phyloP scores from a whole-genome alignment of 495 filamentous ascomycete species.

The Aspergillus cristatus region DNA sequence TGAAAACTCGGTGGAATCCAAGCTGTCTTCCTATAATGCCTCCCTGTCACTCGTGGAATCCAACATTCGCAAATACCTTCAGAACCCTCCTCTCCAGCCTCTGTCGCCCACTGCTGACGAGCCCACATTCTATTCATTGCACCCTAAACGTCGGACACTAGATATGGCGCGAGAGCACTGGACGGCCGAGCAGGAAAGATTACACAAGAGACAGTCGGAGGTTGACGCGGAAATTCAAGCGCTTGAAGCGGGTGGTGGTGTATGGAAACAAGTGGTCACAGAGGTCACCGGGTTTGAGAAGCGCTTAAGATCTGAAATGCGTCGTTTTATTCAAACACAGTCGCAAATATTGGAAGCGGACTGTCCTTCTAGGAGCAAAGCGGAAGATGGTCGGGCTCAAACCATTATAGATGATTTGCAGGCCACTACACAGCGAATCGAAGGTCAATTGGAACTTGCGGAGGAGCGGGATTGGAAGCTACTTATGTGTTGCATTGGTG shows the following conservation, averaged over 20 bases:
- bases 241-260: slow-evolving; percentile 68
- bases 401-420: slow-evolving; percentile 36
- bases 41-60: slow-evolving; percentile 45
- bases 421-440: slow-evolving; percentile 29
- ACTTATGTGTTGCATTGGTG: slow-evolving; percentile 77
- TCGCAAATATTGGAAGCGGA: slow-evolving; percentile 11
- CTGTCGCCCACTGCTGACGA: slow-evolving; percentile 20
- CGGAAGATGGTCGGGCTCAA: slow-evolving; percentile 20
- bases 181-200: slow-evolving; percentile 50
- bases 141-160: slow-evolving; percentile 60
- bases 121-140: slow-evolving; percentile 42
- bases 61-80: slow-evolving; percentile 36
- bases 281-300: slow-evolving; percentile 63
- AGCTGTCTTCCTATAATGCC: slow-evolving; percentile 49
- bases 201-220: slow-evolving; percentile 47
- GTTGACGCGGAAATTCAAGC: slow-evolving; percentile 64
- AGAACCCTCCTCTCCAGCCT: slow-evolving; percentile 35
- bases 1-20: slow-evolving; percentile 53
- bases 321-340: slow-evolving; percentile 18
- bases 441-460: slow-evolving; percentile 30
- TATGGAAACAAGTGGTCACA: slow-evolving; percentile 66
- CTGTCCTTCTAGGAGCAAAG: slow-evolving; percentile 4
- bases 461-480: slow-evolving; percentile 68
- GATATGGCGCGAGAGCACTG: slow-evolving; percentile 73
- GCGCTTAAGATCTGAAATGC: slow-evolving; percentile 48